phyloP scores from a whole-genome alignment of 2,329 filamentous ascomycete species.

The Nemania sp. region DNA sequence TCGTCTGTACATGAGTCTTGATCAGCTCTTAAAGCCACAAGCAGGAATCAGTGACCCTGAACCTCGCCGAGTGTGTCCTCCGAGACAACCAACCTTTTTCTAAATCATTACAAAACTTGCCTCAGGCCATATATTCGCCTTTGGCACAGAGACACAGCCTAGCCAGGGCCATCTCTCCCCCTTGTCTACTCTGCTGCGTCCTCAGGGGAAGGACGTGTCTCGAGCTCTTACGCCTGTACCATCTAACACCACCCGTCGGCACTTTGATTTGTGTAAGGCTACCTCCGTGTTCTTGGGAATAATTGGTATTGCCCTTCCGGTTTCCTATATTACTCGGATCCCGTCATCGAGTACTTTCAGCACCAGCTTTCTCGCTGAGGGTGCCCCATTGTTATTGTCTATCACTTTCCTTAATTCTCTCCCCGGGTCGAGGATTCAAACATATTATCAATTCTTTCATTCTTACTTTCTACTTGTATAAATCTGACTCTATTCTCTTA shows the following conservation, averaged over 20 bases:
- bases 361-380: conserved; percentile 23
- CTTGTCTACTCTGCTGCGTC: conserved; percentile 16
- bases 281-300: conserved; percentile 41
- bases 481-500: neutral
- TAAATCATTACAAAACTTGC: conserved; percentile 23
- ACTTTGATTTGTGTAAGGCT: conserved; percentile 42
- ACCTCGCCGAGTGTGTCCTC: conserved; percentile 39
- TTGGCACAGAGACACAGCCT: conserved; percentile 36
- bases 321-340: conserved; percentile 39
- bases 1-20: conserved; percentile 15
- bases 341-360: conserved; percentile 29
- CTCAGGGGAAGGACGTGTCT: conserved; percentile 4
- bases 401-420: conserved; percentile 9
- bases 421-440: neutral
- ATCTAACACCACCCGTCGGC: conserved; percentile 39
- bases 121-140: conserved; percentile 38
- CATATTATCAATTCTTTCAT: neutral
- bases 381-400: conserved; percentile 1
- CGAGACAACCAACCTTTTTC: conserved; percentile 43
- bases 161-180: conserved; percentile 3
- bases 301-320: conserved; percentile 41
- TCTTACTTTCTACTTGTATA: neutral
- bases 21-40: conserved; percentile 36
- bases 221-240: conserved; percentile 35
- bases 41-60: conserved; percentile 39